Base-by-base conservation (phyloP, 202 grass and related monocot genomes). In the Musa balbisiana region DNA sequence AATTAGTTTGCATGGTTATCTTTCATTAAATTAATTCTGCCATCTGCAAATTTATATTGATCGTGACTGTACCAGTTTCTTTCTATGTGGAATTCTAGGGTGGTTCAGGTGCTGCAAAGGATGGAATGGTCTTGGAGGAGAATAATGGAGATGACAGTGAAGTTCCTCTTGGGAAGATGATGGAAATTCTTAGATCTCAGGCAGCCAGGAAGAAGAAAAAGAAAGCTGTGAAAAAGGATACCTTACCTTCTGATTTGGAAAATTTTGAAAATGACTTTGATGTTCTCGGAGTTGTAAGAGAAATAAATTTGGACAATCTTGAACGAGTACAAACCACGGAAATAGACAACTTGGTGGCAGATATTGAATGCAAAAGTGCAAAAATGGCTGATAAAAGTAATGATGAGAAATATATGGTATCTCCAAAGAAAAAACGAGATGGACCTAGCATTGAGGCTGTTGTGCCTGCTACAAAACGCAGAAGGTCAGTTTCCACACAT, bases 161-260 rank as follows among this genome's bases (percentile, higher is more conserved):
- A 77, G 56, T 99, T 71, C 77, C 96, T 29, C 83, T 99, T 70
- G 85, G 87, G 9, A 88, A 92, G 89, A 88, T 99, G 85, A 86
- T 99, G 62, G 83, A 99, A 92, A 89, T 96, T 82, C 89, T 99
- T 77, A 95, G 90, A 90, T 87, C 84, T 68, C 91, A 88, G 86
- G 83, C 87, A 82, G 83, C 84, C 75, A 98, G 89, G 83, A 92
- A 91, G 74, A 87, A 73, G 53, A 73, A 55, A 16, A 74, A 81
- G 78, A 60, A 52, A 4, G 79, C 81, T 69, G 88, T 77, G 73
- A 89, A 92, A 84, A 73, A 65, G 56, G 83, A 87, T 49, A 86
- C 82, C 83, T 75, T 73, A 56, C 24, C 78, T 19, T 80, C 84
- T 78, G 81, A 79, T 84, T 82, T 88, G 77, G 79, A 85, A 79